Evolutionary conservation across 129 eudicot genomes (phyloP).

Genomic region (Escallonia rubra): DNA sequence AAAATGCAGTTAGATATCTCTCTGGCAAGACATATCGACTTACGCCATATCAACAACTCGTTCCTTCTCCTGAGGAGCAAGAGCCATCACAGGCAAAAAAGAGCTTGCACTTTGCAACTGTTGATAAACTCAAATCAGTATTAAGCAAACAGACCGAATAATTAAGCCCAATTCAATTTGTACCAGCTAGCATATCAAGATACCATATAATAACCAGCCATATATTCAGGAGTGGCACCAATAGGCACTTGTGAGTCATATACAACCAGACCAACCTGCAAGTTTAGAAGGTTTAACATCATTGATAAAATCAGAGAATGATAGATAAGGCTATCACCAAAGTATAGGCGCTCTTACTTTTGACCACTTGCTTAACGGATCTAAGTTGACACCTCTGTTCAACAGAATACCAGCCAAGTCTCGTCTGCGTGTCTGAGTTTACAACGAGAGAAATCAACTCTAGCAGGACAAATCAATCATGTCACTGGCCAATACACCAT

Average conservation of each 20-base stretch:
- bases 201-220: conserved; percentile 99
- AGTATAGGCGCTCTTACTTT: conserved; percentile 42
- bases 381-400: conserved; percentile 95
- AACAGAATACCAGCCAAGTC: conserved; percentile 89
- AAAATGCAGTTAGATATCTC: background rate
- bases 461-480: conserved; percentile 1
- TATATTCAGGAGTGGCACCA: conserved; percentile 97
- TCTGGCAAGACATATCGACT: conserved; percentile 13
- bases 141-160: too few species aligned
- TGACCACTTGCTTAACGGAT: conserved; percentile 96
- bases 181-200: conserved; percentile 1
- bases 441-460: background rate
- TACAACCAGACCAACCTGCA: conserved; percentile 88
- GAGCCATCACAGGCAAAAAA: conserved; percentile 93
- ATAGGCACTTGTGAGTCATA: conserved; percentile 97
- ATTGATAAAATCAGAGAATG: background rate
- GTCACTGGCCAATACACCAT: background rate
- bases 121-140: conserved; percentile 7
- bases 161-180: background rate
- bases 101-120: conserved; percentile 98
- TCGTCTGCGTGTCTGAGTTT: conserved; percentile 76
- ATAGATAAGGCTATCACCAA: background rate
- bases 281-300: background rate
- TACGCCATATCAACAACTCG: conserved; percentile 94
- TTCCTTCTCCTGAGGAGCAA: conserved; percentile 94